Percentiles rank a stretch among this genome's conserved stretches.
These are phyloP conservation scores for Allomyces javanicus DNA, from an alignment of 192 early-diverging fungal genomes.

Conservation along the genomic window DNA sequence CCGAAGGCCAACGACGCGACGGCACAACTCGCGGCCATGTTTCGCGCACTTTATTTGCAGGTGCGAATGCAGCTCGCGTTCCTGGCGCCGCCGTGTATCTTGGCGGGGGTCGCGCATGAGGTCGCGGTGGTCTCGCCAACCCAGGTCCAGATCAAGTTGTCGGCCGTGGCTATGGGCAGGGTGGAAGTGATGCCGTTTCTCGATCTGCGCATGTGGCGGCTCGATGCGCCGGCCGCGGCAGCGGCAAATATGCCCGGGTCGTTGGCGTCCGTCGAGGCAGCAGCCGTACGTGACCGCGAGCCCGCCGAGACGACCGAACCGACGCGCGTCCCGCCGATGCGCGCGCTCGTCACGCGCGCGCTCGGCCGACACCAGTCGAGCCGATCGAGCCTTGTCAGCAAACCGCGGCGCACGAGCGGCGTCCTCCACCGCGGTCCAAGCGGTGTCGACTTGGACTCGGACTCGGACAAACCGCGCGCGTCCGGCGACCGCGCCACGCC, in stretches of 20 bases:
- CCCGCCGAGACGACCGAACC: background rate
- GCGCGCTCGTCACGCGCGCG: too few species aligned
- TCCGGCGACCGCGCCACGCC: conserved; percentile 3
- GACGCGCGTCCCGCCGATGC: conserved; percentile 4
- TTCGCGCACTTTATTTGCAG: conserved; percentile 43
- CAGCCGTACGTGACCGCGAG: conserved; percentile 16
- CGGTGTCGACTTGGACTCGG: conserved; percentile 2
- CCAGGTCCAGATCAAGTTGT: conserved; percentile 41
- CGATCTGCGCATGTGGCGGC: conserved; percentile 9
- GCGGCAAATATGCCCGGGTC: conserved; percentile 1
- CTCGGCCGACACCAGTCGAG: too few species aligned
- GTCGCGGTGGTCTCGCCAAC: conserved; percentile 34
- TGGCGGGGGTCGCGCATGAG: conserved; percentile 42
- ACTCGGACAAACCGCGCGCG: conserved; percentile 7
- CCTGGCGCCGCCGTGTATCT: conserved; percentile 32
- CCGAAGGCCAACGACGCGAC: conserved; percentile 45
- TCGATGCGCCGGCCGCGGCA: conserved; percentile 13
- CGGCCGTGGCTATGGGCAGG: conserved; percentile 35
- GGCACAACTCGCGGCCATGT: conserved; percentile 43
- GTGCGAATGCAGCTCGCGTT: conserved; percentile 38
- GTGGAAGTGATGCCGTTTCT: conserved; percentile 8
- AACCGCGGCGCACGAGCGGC: background rate
- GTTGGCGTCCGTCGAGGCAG: conserved; percentile 7
- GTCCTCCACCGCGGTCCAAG: background rate
- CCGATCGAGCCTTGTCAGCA: background rate